phyloP scores from a whole-genome alignment of 108 stramenopile species.

The Fragilaria radians region DNA sequence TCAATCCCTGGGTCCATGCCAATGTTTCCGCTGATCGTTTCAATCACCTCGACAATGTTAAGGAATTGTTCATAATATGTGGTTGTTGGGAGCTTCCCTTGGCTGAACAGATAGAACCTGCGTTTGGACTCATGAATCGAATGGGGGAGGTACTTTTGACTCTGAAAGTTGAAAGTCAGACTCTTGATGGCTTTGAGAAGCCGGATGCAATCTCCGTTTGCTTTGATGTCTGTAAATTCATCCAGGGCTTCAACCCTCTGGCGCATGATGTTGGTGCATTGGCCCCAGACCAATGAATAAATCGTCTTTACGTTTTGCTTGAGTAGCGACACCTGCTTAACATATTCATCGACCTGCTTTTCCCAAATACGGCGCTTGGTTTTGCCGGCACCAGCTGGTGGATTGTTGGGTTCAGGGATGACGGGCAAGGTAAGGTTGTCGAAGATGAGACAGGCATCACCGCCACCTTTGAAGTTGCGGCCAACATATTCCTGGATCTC shows the following conservation, averaged over 20 bases:
- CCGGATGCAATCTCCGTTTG: neutral
- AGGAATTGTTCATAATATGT: constrained; percentile 10
- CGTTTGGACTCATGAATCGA: constrained; percentile 10
- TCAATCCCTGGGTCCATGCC: constrained; percentile 5
- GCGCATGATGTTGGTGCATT: neutral
- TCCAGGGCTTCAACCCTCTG: neutral
- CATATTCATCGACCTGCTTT: no score
- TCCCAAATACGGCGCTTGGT: neutral
- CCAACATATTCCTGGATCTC: no score
- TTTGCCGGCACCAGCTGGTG: neutral
- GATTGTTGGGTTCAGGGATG: neutral
- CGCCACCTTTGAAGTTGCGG: neutral
- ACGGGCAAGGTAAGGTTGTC: neutral
- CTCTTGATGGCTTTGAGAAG: no score
- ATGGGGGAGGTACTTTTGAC: constrained; percentile 1
- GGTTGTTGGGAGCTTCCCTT: neutral
- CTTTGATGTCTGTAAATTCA: neutral
- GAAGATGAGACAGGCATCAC: neutral
- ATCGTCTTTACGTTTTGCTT: neutral
- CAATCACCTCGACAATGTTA: constrained; percentile 10
- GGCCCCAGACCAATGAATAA: neutral
- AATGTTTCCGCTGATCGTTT: neutral
- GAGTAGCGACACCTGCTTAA: neutral
- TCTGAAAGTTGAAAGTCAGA: constrained; percentile 7
- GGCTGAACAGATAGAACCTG: constrained; percentile 1